These are phyloP conservation scores for Lasiosphaeriaceae sp. DNA, from an alignment of 495 filamentous ascomycete genomes.

Conservation along the genomic window DNA sequence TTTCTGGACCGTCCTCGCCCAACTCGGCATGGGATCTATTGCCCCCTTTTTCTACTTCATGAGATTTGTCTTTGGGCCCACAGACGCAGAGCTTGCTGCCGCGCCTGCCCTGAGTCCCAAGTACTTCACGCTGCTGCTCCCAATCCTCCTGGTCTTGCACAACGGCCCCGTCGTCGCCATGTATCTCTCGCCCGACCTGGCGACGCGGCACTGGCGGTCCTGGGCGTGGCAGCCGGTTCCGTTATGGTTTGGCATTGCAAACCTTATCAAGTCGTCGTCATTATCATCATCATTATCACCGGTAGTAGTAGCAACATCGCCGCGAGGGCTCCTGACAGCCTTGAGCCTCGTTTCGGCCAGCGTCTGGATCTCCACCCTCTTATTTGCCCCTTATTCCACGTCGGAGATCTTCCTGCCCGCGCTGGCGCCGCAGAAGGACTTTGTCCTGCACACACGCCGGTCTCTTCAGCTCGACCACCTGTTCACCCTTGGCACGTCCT, in stretches of 20 bases:
- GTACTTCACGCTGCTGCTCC: not conserved
- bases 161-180: not conserved
- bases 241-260: not conserved
- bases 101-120: not conserved
- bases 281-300: not conserved
- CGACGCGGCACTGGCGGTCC: not conserved
- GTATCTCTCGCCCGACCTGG: not conserved
- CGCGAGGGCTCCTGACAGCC: not conserved
- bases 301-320: not conserved
- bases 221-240: not conserved
- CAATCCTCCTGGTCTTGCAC: not conserved
- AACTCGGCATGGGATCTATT: not conserved
- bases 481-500: not conserved
- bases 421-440: not conserved
- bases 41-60: not conserved
- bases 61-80: not conserved
- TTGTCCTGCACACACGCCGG: not conserved
- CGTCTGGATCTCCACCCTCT: not conserved
- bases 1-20: not conserved
- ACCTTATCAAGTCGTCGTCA: not conserved
- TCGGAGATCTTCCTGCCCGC: not conserved
- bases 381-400: not conserved
- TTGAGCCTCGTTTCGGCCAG: not conserved
- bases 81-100: not conserved
- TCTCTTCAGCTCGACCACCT: not conserved